Evolutionary conservation across 2,329 filamentous ascomycete genomes (phyloP).

Genomic region (Coleophoma cylindrospora): DNA sequence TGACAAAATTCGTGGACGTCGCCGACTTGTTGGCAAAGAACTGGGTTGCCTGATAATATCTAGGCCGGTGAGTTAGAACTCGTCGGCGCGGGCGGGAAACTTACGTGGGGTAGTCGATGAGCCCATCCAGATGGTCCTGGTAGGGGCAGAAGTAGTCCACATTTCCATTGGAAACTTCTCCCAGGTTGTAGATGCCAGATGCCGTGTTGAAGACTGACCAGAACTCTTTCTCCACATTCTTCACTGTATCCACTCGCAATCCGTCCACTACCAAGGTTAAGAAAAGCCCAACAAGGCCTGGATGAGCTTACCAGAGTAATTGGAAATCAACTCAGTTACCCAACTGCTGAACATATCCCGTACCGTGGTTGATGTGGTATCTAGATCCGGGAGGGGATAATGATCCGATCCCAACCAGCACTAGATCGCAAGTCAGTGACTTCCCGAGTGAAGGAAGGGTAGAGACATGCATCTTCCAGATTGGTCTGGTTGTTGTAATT

Average conservation of each 20-base stretch:
- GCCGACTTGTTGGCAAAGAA: conserved; percentile 9
- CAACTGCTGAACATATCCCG: conserved; percentile 31
- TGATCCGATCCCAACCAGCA: conserved; percentile 27
- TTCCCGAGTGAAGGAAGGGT: neutral
- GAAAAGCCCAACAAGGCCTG: conserved; percentile 8
- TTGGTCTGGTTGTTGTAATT: conserved; percentile 27
- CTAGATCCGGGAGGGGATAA: conserved; percentile 37
- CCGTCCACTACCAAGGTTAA: conserved; percentile 31
- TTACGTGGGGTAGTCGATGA: conserved; percentile 10
- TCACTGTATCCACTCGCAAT: conserved; percentile 41
- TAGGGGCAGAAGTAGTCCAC: conserved; percentile 34
- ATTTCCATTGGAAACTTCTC: conserved; percentile 53
- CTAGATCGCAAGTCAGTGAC: neutral
- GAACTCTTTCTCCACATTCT: conserved; percentile 42
- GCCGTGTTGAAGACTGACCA: conserved; percentile 47
- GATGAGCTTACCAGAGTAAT: conserved; percentile 25
- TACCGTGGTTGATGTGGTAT: conserved; percentile 32
- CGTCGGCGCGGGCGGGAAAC: neutral
- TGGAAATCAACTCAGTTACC: conserved; percentile 31
- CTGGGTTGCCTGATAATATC: conserved; percentile 4
- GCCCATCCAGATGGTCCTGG: conserved; percentile 9
- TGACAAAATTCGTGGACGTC: conserved; percentile 4
- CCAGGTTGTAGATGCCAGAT: conserved; percentile 53
- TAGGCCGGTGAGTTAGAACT: neutral
- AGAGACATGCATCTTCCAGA: conserved; percentile 15